Evolutionary conservation across 108 stramenopile species (phyloP).

Genomic region (Aurantiochytrium sp.): DNA sequence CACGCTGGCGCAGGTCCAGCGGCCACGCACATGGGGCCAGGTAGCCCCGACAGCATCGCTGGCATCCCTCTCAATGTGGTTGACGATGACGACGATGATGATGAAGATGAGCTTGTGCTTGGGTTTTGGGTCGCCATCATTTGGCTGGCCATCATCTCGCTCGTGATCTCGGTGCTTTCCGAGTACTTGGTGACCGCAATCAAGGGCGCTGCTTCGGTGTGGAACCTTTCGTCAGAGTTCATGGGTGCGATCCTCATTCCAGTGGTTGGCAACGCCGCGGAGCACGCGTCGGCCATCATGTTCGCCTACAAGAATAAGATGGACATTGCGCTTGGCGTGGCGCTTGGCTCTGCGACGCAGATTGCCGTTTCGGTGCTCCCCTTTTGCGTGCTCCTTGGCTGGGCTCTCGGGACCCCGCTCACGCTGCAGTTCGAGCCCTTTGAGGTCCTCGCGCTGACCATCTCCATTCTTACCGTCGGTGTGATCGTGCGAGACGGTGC

Average conservation of each 20-base stretch:
- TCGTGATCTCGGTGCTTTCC: slow-evolving; percentile 74
- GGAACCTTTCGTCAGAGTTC: slow-evolving; percentile 75
- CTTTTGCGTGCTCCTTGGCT: slow-evolving; percentile 79
- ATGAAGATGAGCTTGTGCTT: slow-evolving; percentile 44
- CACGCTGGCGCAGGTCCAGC: neutral
- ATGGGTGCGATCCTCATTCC: slow-evolving; percentile 86
- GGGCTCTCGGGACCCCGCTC: slow-evolving; percentile 73
- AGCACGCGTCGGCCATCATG: slow-evolving; percentile 84
- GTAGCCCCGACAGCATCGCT: neutral
- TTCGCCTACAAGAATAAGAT: slow-evolving; percentile 90
- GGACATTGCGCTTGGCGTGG: slow-evolving; percentile 90
- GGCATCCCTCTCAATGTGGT: neutral
- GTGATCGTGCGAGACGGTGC: neutral
- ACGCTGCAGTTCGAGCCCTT: slow-evolving; percentile 73
- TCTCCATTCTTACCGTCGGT: neutral
- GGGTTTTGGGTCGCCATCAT: slow-evolving; percentile 65
- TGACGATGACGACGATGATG: neutral
- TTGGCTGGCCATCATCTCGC: slow-evolving; percentile 79
- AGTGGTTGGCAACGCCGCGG: slow-evolving; percentile 92
- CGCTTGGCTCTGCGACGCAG: slow-evolving; percentile 88
- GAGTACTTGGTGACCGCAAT: slow-evolving; percentile 87
- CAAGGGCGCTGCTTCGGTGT: slow-evolving; percentile 74
- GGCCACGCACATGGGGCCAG: neutral
- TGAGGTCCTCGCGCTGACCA: slow-evolving; percentile 35
- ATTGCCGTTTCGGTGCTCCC: slow-evolving; percentile 88